A percentile compares a stretch with the other conserved stretches of the same genome.
Conservation (phyloP, 169 alveolate species). For the Cryptosporidium parvum region DNA sequence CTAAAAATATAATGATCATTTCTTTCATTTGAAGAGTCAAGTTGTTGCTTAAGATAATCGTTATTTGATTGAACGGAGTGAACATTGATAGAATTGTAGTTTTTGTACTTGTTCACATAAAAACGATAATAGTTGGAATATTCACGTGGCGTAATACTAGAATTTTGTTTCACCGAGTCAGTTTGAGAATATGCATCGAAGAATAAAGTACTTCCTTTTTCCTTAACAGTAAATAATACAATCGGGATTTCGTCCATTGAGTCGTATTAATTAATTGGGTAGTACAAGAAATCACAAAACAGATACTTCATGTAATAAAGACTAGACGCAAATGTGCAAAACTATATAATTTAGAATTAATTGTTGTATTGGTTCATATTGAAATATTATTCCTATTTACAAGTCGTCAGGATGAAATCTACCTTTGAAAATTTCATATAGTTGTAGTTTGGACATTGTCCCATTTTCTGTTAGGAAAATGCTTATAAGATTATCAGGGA, state of each 20-base stretch:
- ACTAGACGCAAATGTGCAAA: slow-evolving; percentile 21
- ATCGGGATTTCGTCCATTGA: slow-evolving; percentile 42
- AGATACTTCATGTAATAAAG: slow-evolving; percentile 16
- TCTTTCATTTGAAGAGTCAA: not conserved
- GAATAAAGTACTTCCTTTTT: not conserved
- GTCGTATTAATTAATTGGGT: not conserved
- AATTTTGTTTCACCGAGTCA: not conserved
- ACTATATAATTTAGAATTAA: not conserved
- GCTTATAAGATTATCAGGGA: slow-evolving; percentile 50
- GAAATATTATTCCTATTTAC: not conserved
- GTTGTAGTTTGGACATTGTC: slow-evolving; percentile 29
- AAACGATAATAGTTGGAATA: slow-evolving; percentile 16
- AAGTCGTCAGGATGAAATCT: slow-evolving; percentile 53
- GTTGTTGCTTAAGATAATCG: not conserved
- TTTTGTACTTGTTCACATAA: slow-evolving; percentile 35
- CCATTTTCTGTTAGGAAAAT: slow-evolving; percentile 60
- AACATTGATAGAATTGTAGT: not conserved
- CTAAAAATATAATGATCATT: not conserved
- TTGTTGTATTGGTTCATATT: not conserved
- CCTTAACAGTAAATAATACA: slow-evolving; percentile 28
- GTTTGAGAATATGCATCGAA: slow-evolving; percentile 63
- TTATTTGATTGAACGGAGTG: not conserved
- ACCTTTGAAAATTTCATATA: slow-evolving; percentile 34
- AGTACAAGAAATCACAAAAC: not conserved
- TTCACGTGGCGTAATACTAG: slow-evolving; percentile 21